Evolutionary conservation across 108 stramenopile species (phyloP).

Genomic region (Schizochytrium sp.): DNA sequence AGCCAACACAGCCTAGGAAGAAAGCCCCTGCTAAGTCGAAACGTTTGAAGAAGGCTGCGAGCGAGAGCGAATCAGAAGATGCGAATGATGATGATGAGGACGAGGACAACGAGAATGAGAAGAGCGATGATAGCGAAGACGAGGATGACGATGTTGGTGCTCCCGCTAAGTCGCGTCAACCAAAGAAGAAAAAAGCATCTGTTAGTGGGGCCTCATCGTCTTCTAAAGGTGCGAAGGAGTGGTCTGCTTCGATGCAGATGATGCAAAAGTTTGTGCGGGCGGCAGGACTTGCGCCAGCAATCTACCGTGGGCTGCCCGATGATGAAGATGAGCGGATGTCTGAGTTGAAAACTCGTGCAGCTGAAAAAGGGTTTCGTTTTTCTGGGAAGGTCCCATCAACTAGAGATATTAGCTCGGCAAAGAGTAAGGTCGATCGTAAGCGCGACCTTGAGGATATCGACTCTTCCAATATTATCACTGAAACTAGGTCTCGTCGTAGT

Average conservation of each 20-base stretch:
- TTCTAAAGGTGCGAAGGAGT: not conserved
- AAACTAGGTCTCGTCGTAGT: not conserved
- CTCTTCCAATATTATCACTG: constrained; percentile 12
- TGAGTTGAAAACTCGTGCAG: not conserved
- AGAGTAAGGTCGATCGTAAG: not conserved
- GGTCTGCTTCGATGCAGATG: not conserved
- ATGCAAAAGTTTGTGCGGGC: not conserved
- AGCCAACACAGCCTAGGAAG: not conserved
- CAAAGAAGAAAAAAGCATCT: not conserved
- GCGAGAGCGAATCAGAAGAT: not conserved
- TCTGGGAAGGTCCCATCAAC: not conserved
- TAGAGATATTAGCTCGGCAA: not conserved
- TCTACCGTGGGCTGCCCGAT: constrained; percentile 16
- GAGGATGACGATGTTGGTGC: not conserved
- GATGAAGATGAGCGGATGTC: not conserved
- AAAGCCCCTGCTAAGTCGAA: not conserved
- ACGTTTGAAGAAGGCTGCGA: not conserved
- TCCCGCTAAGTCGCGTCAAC: not conserved
- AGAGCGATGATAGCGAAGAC: not conserved
- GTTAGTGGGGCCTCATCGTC: not conserved
- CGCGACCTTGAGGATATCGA: constrained; percentile 2
- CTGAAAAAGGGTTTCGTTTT: not conserved
- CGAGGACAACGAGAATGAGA: not conserved
- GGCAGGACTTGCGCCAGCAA: not conserved
- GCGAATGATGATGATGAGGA: not conserved